A percentile compares a stretch with the other conserved stretches of the same genome.
These are phyloP conservation scores for Candida succiphila DNA, from an alignment of 805 yeast genomes.

Conservation along the genomic window DNA sequence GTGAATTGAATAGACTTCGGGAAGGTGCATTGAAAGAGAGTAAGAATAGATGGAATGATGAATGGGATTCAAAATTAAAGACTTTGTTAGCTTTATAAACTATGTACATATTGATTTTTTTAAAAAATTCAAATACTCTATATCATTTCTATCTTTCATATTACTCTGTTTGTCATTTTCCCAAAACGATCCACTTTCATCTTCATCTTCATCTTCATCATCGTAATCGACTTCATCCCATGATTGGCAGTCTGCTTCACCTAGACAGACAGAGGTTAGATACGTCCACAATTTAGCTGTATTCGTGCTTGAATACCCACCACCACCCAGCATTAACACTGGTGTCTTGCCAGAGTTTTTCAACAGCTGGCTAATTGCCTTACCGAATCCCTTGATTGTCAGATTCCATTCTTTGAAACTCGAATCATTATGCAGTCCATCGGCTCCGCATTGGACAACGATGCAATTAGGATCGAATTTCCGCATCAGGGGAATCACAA, in stretches of 20 bases:
- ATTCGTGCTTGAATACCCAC: slow-evolving; percentile 60
- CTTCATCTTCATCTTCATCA: background rate
- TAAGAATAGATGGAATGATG: slow-evolving; percentile 57
- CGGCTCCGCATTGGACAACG: slow-evolving; percentile 65
- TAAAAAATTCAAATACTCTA: slow-evolving; percentile 19
- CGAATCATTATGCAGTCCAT: slow-evolving; percentile 56
- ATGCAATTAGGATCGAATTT: slow-evolving; percentile 38
- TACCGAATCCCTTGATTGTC: slow-evolving; percentile 38
- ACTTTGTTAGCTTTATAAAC: background rate
- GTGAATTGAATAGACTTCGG: slow-evolving; percentile 30
- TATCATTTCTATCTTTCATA: slow-evolving; percentile 20
- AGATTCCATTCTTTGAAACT: slow-evolving; percentile 59
- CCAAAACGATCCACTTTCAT: slow-evolving; percentile 9
- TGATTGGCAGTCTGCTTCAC: slow-evolving; percentile 8
- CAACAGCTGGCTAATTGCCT: slow-evolving; percentile 22
- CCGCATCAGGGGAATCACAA: slow-evolving; percentile 32
- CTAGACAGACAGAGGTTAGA: slow-evolving; percentile 21
- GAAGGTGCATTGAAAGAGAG: slow-evolving; percentile 72
- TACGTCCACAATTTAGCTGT: slow-evolving; percentile 53
- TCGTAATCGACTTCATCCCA: background rate
- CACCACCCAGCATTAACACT: slow-evolving; percentile 57
- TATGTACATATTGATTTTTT: background rate
- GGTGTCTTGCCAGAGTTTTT: slow-evolving; percentile 19
- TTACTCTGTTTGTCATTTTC: slow-evolving; percentile 18
- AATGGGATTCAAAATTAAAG: slow-evolving; percentile 49